Evolutionary conservation across 495 filamentous ascomycete species (phyloP), one percentile per base, ranked within the genome.

Genomic region (Aspergillus sparsus): DNA sequence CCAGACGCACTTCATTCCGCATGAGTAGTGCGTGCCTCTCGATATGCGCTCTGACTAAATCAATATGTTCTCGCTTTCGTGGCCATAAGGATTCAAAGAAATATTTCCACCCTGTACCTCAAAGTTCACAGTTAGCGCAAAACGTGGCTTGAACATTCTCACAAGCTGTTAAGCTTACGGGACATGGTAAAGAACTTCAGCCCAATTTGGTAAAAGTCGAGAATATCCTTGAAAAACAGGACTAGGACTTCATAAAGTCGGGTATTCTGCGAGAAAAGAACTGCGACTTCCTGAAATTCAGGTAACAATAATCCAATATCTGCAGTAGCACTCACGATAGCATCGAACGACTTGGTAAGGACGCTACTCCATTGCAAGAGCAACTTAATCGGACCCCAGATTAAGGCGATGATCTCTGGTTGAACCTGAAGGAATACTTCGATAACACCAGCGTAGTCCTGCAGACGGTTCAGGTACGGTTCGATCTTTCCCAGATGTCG

Each of bases 11-110:
- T 16, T 53, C 49, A 37, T 53, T 53, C 32, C 49, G 49, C 49
- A 53, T 35, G 8, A 53, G 49, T n/a, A 53, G 33, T 32, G 49
- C n/a, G 32, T 53, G 49, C n/a, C 49, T 53, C 49, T 53, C 49
- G 33, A 53, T 53, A 18, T 53, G 31, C 31, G 32, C 13, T 7
- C n/a, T 53, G 1, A 53, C 33, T 13, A 53, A 1, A n/a, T n/a
- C 16, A 36, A 53, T 53, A 15, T 53, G 49, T 3, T 53, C 49
- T 53, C 33, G 27, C 36, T 53, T 53, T 2, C 49, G 49, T 34
- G 49, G 49, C 49, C 49, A 53, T 15, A 53, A 3, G 31, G 49
- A 8, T 36, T 53, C 49, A 33, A 53, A 53, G 18, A 53, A 18
- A 33, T 36, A 53, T 37, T 37, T 53, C 49, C 49, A 53, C 10